These are phyloP conservation scores for cucumber (Cucumis sativus) DNA, from an alignment of 306 rosid genomes.

Conservation along the genomic window DNA sequence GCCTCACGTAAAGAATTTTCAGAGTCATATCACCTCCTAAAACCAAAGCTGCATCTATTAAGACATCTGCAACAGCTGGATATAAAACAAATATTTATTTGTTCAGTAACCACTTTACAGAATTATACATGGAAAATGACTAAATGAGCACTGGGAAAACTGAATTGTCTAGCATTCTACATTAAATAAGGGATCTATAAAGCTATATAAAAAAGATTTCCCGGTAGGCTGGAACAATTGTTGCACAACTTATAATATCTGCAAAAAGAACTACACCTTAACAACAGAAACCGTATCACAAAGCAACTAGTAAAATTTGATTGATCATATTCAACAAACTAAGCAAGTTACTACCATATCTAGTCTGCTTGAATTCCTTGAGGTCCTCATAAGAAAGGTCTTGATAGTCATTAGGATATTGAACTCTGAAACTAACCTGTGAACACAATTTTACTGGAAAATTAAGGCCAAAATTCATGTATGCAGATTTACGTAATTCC, in stretches of 20 bases:
- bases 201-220: neutral
- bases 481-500: neutral
- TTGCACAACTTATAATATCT: neutral
- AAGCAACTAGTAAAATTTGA: neutral
- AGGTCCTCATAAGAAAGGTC: conserved; percentile 88
- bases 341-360: conserved; percentile 69
- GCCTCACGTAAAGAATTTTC: conserved; percentile 72
- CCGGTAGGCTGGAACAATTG: neutral
- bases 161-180: neutral
- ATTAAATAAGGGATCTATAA: neutral
- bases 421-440: conserved; percentile 93
- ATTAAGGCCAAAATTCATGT: neutral
- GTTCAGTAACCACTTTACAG: neutral
- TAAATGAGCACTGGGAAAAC: neutral
- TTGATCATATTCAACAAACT: neutral
- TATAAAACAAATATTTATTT: conserved; percentile 15
- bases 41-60: conserved; percentile 94
- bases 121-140: neutral
- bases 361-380: conserved; percentile 91
- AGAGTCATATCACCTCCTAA: conserved; percentile 86
- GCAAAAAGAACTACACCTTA: neutral
- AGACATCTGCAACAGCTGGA: conserved; percentile 96
- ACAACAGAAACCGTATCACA: neutral
- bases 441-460: conserved; percentile 1
- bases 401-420: conserved; percentile 91